phyloP scores from a whole-genome alignment of 2,329 filamentous ascomycete genomes.

The Rhinocladiella similis region DNA sequence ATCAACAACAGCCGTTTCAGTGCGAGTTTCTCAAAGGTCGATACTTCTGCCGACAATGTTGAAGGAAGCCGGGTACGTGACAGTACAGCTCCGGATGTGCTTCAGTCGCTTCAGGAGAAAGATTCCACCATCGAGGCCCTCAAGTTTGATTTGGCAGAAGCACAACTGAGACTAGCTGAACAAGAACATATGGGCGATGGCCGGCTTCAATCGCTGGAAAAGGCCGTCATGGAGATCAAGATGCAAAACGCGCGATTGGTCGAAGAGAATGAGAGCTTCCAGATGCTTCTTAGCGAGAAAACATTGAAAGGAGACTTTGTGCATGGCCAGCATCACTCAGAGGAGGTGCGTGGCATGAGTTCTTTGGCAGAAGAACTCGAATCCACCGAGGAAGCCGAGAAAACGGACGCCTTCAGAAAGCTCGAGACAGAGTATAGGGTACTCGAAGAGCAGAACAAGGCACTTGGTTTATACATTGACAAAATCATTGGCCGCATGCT shows the following conservation, averaged over 20 bases:
- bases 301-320: constrained; percentile 93
- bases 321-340: constrained; percentile 53
- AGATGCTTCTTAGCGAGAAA: constrained; percentile 89
- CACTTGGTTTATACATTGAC: constrained; percentile 95
- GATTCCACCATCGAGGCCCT: constrained; percentile 94
- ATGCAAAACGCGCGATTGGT: constrained; percentile 95
- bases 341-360: constrained; percentile 48
- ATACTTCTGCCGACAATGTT: background rate
- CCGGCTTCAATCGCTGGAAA: constrained; percentile 84
- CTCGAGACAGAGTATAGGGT: constrained; percentile 77
- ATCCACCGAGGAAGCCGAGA: constrained; percentile 61
- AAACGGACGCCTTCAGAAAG: constrained; percentile 62
- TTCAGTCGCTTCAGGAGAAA: constrained; percentile 80
- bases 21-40: constrained; percentile 1
- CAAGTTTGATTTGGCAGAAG: constrained; percentile 87
- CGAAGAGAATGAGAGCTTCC: constrained; percentile 99
- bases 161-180: constrained; percentile 92
- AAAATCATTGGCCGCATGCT: constrained; percentile 96
- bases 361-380: constrained; percentile 87
- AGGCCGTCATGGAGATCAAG: constrained; percentile 82
- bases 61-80: constrained; percentile 1
- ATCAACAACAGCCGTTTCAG: constrained; percentile 48
- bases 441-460: constrained; percentile 93
- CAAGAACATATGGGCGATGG: constrained; percentile 91
- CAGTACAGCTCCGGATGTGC: constrained; percentile 9